Evolutionary conservation across 2,329 filamentous ascomycete species (phyloP), one percentile per base, ranked within the genome.

Genomic region (Ambrosiella cleistominuta): DNA sequence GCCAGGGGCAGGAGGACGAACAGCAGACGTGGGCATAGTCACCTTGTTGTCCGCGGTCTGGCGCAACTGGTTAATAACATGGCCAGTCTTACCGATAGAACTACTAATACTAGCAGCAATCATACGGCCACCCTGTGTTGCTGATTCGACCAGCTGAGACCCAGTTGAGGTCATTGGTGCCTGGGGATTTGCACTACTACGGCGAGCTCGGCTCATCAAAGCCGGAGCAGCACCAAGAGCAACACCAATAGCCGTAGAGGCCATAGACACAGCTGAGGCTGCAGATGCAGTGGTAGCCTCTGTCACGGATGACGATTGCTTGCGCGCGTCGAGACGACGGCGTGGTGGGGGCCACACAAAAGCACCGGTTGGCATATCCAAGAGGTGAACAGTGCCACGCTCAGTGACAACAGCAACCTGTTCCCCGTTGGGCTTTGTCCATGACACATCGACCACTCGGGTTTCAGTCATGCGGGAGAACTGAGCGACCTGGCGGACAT

Each of bases 381-480:
- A 83, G 49, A 97, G 79, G 70, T 98, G 93, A 9, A 96, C 83
- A 7, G 93, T 98, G n/a, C 91, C 89, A 64, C 90, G 86, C 65
- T 95, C 88, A 0, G 93, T 97, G 35, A 96, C 82, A 71, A 98
- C 83, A 1, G 90, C 91, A 44, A 94, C 72, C 60, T 86, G 83
- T 66, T 95, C 87, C 19, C 87, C 88, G 58, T 83, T 83, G 2
- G 87, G 87, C 57, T 80, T 78, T 1, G 85, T 85, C 93, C 93
- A 98, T 2, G 83, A 81, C 47, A 95, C 86, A 66, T 96, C 91
- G 19, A 96, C 80, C 58, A 97, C 88, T 57, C 87, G 86, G 2
- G 93, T 88, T 54, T 91, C 85, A 1, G 91, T 97, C 79, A 96
- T 85, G 45, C 93, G 83, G 17, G 88, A 87, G 66, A 95, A 96